These are phyloP conservation scores for Metrosideros polymorpha DNA, from an alignment of 441 rosid genomes.

Conservation along the genomic window DNA sequence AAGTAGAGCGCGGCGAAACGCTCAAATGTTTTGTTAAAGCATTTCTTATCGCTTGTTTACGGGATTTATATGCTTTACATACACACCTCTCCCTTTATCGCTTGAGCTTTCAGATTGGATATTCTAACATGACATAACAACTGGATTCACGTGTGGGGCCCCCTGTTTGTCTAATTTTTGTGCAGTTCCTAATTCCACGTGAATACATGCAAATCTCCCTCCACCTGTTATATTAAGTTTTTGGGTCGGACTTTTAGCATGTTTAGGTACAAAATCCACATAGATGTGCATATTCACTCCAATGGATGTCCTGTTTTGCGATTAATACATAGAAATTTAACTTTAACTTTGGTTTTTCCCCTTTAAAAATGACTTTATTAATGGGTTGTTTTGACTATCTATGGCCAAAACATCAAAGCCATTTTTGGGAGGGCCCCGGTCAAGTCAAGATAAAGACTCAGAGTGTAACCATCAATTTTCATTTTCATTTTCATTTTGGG, in stretches of 20 bases:
- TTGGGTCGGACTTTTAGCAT: accelerated
- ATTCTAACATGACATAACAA: background rate
- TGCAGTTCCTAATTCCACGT: background rate
- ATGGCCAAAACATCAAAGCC: background rate
- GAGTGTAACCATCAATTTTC: background rate
- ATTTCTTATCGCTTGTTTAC: background rate
- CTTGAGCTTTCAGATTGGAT: background rate
- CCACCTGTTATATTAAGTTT: background rate
- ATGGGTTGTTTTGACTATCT: background rate
- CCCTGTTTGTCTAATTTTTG: accelerated
- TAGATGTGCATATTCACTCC: background rate
- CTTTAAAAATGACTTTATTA: background rate
- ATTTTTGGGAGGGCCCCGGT: background rate
- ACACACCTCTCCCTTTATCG: background rate
- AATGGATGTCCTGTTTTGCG: background rate
- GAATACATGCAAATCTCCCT: background rate
- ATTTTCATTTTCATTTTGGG: background rate
- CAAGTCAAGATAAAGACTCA: background rate
- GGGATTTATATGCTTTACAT: accelerated
- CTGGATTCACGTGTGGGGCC: accelerated
- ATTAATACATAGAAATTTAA: background rate
- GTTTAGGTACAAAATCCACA: background rate
- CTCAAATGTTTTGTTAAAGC: background rate
- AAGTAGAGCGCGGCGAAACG: accelerated
- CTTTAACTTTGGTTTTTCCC: background rate